Evolutionary conservation across 164 flowering plant species (phyloP).

Genomic region (Amborella trichopoda): DNA sequence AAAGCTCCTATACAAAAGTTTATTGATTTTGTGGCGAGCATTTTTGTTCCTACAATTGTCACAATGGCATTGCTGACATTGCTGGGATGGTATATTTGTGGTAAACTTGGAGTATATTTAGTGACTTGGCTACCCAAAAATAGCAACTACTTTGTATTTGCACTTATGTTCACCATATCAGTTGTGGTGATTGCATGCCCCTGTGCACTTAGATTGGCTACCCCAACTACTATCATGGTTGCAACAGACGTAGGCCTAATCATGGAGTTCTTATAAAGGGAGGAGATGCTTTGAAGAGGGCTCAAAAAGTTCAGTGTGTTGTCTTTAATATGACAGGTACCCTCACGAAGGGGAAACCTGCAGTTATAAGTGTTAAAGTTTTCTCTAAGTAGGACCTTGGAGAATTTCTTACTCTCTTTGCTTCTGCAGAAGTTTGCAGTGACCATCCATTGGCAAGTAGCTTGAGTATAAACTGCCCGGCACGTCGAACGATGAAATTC

Average conservation of each 20-base stretch:
- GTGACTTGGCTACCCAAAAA: slow-evolving; percentile 77
- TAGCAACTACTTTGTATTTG: slow-evolving; percentile 78
- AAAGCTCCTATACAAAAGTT: no score
- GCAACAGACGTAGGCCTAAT: slow-evolving; percentile 72
- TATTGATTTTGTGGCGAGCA: slow-evolving; percentile 96
- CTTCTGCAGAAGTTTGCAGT: slow-evolving; percentile 32
- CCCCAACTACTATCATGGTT: slow-evolving; percentile 84
- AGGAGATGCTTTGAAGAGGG: slow-evolving; percentile 64
- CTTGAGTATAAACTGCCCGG: no score
- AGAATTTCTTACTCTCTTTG: neutral
- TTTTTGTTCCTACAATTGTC: slow-evolving; percentile 91
- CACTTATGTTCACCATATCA: slow-evolving; percentile 94
- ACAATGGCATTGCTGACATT: slow-evolving; percentile 59
- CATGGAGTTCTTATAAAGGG: slow-evolving; percentile 73
- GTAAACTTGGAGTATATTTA: slow-evolving; percentile 65
- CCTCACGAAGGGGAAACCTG: slow-evolving; percentile 49
- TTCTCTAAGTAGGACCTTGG: neutral
- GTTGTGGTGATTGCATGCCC: slow-evolving; percentile 82
- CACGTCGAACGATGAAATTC: no score
- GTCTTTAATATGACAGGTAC: slow-evolving; percentile 81
- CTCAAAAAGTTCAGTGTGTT: slow-evolving; percentile 63
- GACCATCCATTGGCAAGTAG: slow-evolving; percentile 93
- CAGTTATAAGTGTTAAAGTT: neutral
- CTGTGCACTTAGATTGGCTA: slow-evolving; percentile 71
- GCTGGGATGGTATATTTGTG: slow-evolving; percentile 74